A percentile compares a stretch with the other conserved stretches of the same genome.
Evolutionary conservation across 768 basidiomycete genomes (phyloP).

Genomic region (Termitomyces sp.): DNA sequence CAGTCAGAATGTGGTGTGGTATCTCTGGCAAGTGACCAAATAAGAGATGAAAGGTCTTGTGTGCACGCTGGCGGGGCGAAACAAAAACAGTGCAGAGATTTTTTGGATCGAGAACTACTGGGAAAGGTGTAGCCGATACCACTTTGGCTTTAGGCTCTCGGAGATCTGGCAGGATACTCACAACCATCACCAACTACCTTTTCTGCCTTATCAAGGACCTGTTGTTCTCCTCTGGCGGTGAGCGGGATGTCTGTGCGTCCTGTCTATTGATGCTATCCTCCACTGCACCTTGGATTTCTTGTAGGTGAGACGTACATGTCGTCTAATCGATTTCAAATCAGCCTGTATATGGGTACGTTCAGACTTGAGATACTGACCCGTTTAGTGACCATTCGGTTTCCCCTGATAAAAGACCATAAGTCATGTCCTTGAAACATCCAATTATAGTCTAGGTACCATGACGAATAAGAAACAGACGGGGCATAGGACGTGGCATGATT

Average conservation of each 20-base stretch:
- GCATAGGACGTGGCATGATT: conserved; percentile 52
- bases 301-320: conserved; percentile 50
- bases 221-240: conserved; percentile 70
- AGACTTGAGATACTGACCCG: conserved; percentile 48
- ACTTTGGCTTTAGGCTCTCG: not conserved
- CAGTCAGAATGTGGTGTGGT: conserved; percentile 59
- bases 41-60: conserved; percentile 80
- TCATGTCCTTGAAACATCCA: not conserved
- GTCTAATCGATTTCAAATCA: conserved; percentile 34
- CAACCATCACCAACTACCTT: conserved; percentile 75
- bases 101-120: conserved; percentile 76
- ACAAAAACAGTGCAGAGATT: conserved; percentile 75
- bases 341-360: not conserved
- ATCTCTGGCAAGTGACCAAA: conserved; percentile 45
- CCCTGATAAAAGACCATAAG: conserved; percentile 39
- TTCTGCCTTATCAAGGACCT: conserved; percentile 62
- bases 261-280: conserved; percentile 49
- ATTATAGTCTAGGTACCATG: conserved; percentile 50
- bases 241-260: conserved; percentile 87
- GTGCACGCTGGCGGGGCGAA: conserved; percentile 87
- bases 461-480: conserved; percentile 76
- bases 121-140: not conserved
- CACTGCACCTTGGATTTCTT: not conserved
- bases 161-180: conserved; percentile 36
- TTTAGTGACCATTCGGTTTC: conserved; percentile 95